Evolutionary conservation across 2,329 filamentous ascomycete species (phyloP), one percentile per base, ranked within the genome.

Genomic region (Corinectria fuckeliana): DNA sequence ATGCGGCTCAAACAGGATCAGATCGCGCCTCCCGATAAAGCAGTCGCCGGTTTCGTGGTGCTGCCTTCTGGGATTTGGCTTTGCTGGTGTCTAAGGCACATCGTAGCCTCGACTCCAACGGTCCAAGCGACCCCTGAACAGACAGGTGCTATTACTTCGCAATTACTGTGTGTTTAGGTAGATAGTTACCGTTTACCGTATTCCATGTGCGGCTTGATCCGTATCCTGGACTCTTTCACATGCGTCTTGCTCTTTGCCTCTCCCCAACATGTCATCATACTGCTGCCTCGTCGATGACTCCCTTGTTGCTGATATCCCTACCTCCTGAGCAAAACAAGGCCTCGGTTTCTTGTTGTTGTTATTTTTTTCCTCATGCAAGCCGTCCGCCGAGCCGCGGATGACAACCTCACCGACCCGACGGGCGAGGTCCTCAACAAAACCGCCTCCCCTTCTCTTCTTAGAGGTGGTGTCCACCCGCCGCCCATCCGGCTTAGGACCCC

Each of bases 371-470:
- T 30, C 10, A 36, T 50, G 18, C 30, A 36, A 23, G 20, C 47
- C 30, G 30, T 34, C 47, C 28, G 28, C 32, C 47, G 25, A 45
- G 41, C 32, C 47, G 20, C 28, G 28, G 38, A 47, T 47, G 48
- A 25, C 42, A 20, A 49, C 36, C 49, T 58, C 56, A 58, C 56
- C 56, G 50, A 53, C 21, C 42, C 49, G 26, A 30, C 18, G 25
- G 57, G 57, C 47, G 36, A 51, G 30, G 30, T 51, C 57, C 57
- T 60, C 57, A 60, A 60, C 57, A 60, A 60, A 60, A 50, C 44
- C 13, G 30, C 47, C 21, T 45, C 30, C 11, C 45, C 51, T 38
- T 39, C 51, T 60, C 45, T 55, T 55, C 51, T 36, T 50, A 54
- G 28, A 41, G 23, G 16, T 34, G 23, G 16, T 34, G 55, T 48